Conservation (phyloP, 331 rosid genomes). For the Stylosanthes scabra region DNA sequence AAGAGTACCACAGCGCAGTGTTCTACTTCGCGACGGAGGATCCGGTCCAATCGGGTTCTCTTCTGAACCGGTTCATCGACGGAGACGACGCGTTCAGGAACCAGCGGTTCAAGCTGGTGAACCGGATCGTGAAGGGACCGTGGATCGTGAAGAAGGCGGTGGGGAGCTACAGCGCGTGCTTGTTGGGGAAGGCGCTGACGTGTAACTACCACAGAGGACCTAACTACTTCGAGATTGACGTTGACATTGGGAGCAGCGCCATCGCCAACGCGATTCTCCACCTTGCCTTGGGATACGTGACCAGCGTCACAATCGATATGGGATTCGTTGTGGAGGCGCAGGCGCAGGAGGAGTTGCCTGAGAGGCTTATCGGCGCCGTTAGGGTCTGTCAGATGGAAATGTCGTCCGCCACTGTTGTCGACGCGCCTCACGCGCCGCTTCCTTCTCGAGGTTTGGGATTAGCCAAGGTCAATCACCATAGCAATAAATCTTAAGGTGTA, state of each 20-base stretch:
- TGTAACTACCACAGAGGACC: constrained; percentile 82
- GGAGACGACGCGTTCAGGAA: constrained; percentile 81
- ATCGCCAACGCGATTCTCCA: constrained; percentile 84
- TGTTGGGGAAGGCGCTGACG: constrained; percentile 83
- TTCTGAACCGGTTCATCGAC: constrained; percentile 68
- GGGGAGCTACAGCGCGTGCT: constrained; percentile 83
- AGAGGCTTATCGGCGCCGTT: constrained; percentile 75
- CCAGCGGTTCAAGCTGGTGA: constrained; percentile 89
- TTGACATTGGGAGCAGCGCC: constrained; percentile 85
- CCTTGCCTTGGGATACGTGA: constrained; percentile 85
- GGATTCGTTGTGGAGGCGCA: constrained; percentile 91
- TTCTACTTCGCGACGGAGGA: constrained; percentile 83
- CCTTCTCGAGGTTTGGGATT: constrained; percentile 49
- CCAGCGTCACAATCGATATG: constrained; percentile 86
- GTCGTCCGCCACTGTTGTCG: constrained; percentile 64
- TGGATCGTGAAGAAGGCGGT: constrained; percentile 90
- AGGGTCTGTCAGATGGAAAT: constrained; percentile 91
- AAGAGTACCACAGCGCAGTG: constrained; percentile 86
- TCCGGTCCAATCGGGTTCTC: constrained; percentile 68
- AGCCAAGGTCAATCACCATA: constrained; percentile 68
- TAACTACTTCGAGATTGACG: constrained; percentile 86
- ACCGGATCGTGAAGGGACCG: constrained; percentile 93
- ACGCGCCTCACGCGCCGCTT: constrained; percentile 53
- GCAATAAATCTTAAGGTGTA: constrained; percentile 18
- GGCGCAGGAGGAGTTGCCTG: constrained; percentile 87